These are phyloP conservation scores for Aspergillus olivimuriae DNA, from an alignment of 495 filamentous ascomycete species.

Conservation along the genomic window DNA sequence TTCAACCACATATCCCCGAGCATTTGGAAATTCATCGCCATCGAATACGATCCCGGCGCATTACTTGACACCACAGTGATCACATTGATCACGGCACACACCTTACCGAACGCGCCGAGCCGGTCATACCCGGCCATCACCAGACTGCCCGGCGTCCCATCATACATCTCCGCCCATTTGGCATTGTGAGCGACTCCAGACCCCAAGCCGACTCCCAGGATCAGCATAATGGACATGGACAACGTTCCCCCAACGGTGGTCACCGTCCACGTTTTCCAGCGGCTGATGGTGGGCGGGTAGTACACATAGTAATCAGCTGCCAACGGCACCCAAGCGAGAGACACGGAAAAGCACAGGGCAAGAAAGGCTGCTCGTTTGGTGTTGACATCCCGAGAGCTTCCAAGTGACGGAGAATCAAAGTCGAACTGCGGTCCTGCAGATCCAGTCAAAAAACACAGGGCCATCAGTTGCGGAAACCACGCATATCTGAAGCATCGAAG, in stretches of 20 bases:
- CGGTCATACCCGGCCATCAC: constrained; percentile 57
- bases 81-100: constrained; percentile 62
- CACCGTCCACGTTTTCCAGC: constrained; percentile 39
- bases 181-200: constrained; percentile 49
- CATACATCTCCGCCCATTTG: constrained; percentile 48
- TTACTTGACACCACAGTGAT: constrained; percentile 65
- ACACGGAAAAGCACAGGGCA: constrained; percentile 50
- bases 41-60: constrained; percentile 63
- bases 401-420: constrained; percentile 35
- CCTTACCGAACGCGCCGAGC: constrained; percentile 61
- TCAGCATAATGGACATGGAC: constrained; percentile 50
- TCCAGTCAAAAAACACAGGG: constrained; percentile 61
- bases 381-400: constrained; percentile 33
- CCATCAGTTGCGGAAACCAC: constrained; percentile 62
- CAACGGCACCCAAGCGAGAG: constrained; percentile 46
- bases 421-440: constrained; percentile 63
- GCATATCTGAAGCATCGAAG: constrained; percentile 43
- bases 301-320: constrained; percentile 55
- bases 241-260: constrained; percentile 43
- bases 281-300: constrained; percentile 44
- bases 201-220: constrained; percentile 68
- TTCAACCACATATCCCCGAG: constrained; percentile 53
- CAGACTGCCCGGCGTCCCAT: constrained; percentile 55
- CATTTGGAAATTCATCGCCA: constrained; percentile 70
- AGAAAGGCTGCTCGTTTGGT: constrained; percentile 61